Evolutionary conservation across 2,329 filamentous ascomycete genomes (phyloP), one percentile per base, ranked within the genome.

Genomic region (Penicillium sp.): DNA sequence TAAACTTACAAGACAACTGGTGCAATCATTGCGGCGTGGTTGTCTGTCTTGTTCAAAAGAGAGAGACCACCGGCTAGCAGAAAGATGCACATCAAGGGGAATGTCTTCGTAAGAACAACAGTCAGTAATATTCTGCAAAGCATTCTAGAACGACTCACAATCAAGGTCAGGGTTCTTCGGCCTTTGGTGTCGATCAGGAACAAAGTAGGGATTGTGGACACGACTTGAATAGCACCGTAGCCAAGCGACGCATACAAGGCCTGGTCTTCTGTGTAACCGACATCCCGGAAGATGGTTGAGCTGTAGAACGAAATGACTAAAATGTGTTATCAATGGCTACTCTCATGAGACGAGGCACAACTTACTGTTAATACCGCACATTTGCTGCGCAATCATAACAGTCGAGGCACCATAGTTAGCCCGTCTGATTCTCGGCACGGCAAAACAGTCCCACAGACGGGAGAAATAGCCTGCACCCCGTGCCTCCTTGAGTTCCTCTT

Each of bases 361-460:
- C 66, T 48, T 59, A 68, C 66, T 68, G 55, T 70, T 70, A 45
- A 70, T 79, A 74, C 82, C 83, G 65, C 86, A 88, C 82, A 89
- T 86, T 69, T 89, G 86, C 71, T 89, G 87, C 0, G 85, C 86
- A 67, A 89, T 85, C 90, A 96, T 96, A 64, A 93, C 89, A 1
- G 86, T 86, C 58, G 86, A 89, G 1, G 90, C 88, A 7, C 89
- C 90, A 25, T 89, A 80, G 6, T 86, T 91, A 3, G 91, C 90
- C n/a, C 78, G 75, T 47, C 78, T 68, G 50, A 80, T 74, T 29
- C 78, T 70, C 15, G 78, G 77, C 19, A 80, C 75, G 1, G 76
- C 75, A 61, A 80, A 80, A 0, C 82, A 73, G 44, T 79, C 73
- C 50, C 75, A 61, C 65, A 90, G 84, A 27, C 88, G 83, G 13